phyloP scores from a whole-genome alignment of 306 rosid species.

The Dryas octopetala region DNA sequence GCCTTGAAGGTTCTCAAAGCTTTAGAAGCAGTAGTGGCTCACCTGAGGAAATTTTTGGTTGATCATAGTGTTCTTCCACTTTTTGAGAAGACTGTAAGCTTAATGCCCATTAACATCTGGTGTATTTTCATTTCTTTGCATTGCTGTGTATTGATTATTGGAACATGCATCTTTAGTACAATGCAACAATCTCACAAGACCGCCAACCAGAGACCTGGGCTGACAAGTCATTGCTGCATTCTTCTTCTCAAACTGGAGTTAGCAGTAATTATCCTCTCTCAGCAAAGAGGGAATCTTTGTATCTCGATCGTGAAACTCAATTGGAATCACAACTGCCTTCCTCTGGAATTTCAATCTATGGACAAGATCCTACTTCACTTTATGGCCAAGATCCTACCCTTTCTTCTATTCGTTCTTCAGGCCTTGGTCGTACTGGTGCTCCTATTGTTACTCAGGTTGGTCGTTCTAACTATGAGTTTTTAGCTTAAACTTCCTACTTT shows the following conservation, averaged over 20 bases:
- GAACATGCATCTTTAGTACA: constrained; percentile 42
- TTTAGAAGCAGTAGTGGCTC: constrained; percentile 83
- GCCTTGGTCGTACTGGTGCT: constrained; percentile 61
- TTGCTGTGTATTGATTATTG: constrained; percentile 17
- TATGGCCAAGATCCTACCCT: constrained; percentile 37
- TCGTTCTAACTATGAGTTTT: constrained; percentile 17
- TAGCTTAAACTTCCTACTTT: constrained; percentile 16
- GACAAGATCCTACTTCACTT: constrained; percentile 63
- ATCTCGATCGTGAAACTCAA: constrained; percentile 62
- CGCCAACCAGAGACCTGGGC: constrained; percentile 61
- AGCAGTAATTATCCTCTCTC: constrained; percentile 48
- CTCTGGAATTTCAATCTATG: constrained; percentile 62
- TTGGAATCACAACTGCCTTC: constrained; percentile 69
- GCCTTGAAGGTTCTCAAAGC: constrained; percentile 79
- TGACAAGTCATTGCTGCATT: constrained; percentile 57
- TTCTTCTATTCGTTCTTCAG: constrained; percentile 61
- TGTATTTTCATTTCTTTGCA: constrained; percentile 5
- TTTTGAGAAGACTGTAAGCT: constrained; percentile 88
- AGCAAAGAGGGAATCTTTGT: constrained; percentile 69
- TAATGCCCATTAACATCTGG: constrained; percentile 1
- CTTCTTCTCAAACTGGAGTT: constrained; percentile 60
- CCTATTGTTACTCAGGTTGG: constrained; percentile 90
- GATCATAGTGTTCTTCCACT: constrained; percentile 96
- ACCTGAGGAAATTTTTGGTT: constrained; percentile 91
- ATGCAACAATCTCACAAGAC: constrained; percentile 66